A percentile compares a stretch with the other conserved stretches of the same genome.
Evolutionary conservation across 306 rosid species (phyloP).

Genomic region (Citrullus mucosospermus): DNA sequence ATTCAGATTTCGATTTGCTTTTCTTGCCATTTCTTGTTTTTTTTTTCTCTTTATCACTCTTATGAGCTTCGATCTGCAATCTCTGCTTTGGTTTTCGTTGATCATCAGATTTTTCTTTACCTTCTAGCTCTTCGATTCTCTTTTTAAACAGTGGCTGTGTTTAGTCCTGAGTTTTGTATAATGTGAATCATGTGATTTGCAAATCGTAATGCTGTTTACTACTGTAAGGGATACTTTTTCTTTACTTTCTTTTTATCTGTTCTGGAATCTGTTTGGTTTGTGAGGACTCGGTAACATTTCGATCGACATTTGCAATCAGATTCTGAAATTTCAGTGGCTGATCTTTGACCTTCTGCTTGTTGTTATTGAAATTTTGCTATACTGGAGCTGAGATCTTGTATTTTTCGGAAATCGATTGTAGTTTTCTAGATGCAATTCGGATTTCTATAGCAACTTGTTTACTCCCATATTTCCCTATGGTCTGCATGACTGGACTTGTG

Average conservation of each 20-base stretch:
- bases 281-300: not conserved
- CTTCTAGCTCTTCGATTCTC: not conserved
- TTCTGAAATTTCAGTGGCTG: not conserved
- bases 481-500: not conserved
- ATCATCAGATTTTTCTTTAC: not conserved
- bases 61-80: constrained; percentile 1
- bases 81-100: not conserved
- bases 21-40: not conserved
- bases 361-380: not conserved
- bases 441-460: not conserved
- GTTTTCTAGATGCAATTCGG: not conserved
- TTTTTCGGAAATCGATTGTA: not conserved
- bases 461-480: not conserved
- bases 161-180: not conserved
- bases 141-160: not conserved
- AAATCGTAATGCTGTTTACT: not conserved
- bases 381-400: not conserved
- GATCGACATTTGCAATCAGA: not conserved
- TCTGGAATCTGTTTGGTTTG: not conserved
- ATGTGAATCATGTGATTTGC: not conserved
- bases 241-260: not conserved
- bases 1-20: not conserved
- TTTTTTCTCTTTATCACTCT: not conserved
- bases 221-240: not conserved
- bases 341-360: not conserved